phyloP scores from a whole-genome alignment of 2,329 filamentous ascomycete species.

The Clarireedia monteithiana region DNA sequence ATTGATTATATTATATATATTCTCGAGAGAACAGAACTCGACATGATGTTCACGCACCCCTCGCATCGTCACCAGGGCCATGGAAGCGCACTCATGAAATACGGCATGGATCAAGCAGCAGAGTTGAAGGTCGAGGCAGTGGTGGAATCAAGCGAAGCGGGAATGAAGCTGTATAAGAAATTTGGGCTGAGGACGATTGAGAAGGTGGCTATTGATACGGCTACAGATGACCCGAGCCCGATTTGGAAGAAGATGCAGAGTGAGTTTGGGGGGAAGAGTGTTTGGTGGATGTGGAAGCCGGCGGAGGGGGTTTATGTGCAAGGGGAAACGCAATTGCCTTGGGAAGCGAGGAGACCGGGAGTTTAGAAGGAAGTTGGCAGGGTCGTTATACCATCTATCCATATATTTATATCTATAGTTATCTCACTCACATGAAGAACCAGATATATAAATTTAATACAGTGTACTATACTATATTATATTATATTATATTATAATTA shows the following conservation, averaged over 20 bases:
- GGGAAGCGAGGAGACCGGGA: not conserved
- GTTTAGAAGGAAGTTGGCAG: too few species aligned
- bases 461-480: too few species aligned
- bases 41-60: not conserved
- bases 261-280: not conserved
- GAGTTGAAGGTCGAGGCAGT: not conserved
- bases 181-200: not conserved
- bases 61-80: not conserved
- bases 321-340: not conserved
- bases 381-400: too few species aligned
- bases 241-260: not conserved
- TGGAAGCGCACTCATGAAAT: not conserved
- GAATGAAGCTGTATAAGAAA: not conserved
- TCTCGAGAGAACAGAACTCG: not conserved
- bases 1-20: too few species aligned
- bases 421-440: too few species aligned
- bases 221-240: not conserved
- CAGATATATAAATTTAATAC: too few species aligned
- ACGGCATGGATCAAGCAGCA: not conserved
- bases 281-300: conserved; percentile 5
- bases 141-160: not conserved
- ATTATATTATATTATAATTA: too few species aligned
- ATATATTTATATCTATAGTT: too few species aligned
- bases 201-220: not conserved
- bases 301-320: not conserved